A percentile compares a stretch with the other conserved stretches of the same genome.
phyloP scores from a whole-genome alignment of 2,329 filamentous ascomycete genomes.

The Pseudogymnoascus sp. region DNA sequence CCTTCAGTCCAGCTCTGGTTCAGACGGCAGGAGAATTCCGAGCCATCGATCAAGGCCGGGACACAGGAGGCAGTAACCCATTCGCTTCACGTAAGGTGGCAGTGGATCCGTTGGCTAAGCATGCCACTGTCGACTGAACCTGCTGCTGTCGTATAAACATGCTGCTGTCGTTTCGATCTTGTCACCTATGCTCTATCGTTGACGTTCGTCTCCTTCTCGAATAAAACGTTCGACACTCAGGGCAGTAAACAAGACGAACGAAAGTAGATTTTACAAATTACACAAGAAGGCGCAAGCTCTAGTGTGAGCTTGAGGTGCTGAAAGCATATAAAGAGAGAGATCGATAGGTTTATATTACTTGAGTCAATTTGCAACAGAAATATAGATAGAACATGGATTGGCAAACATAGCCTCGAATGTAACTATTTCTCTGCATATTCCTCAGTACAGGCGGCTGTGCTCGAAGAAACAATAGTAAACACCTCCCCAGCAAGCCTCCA shows the following conservation, averaged over 20 bases:
- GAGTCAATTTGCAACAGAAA: neutral
- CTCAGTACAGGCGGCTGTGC: neutral
- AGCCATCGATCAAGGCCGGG: neutral
- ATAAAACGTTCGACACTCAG: neutral
- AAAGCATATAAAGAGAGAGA: neutral
- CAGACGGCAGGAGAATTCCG: no score
- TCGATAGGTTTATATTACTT: neutral
- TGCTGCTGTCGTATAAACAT: neutral
- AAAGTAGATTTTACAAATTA: neutral
- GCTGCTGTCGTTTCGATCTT: neutral
- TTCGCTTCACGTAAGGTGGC: neutral
- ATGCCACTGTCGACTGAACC: neutral
- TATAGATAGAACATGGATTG: neutral
- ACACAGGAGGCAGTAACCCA: neutral
- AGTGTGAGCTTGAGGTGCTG: no score
- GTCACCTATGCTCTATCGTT: neutral
- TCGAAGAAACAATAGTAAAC: neutral
- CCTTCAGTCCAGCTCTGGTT: no score
- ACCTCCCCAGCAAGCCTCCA: neutral
- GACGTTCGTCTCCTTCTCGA: neutral
- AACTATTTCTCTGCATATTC: neutral
- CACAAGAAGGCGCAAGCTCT: neutral
- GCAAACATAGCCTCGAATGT: neutral
- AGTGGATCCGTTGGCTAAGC: neutral
- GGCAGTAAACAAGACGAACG: neutral